Conservation (phyloP, 23 red algal species). For the Agarophyton chilense region DNA sequence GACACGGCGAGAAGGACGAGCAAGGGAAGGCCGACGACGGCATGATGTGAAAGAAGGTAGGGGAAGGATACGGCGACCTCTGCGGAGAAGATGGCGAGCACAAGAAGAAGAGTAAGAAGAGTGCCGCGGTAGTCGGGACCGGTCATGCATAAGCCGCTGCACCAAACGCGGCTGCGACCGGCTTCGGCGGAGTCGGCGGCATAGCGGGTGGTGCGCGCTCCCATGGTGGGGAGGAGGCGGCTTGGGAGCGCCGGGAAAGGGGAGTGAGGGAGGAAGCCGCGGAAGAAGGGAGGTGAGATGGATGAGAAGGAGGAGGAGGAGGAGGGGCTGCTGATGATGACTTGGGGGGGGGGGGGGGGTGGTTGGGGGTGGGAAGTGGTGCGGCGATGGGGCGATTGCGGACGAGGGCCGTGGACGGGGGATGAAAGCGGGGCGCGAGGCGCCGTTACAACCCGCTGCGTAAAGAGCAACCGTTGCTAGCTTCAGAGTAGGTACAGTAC, state of each 20-base stretch:
- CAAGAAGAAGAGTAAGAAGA: slow-evolving; percentile 39
- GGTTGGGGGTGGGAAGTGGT: too few species aligned
- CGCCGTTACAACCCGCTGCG: slow-evolving; percentile 3
- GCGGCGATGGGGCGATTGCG: not conserved
- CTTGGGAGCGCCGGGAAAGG: not conserved
- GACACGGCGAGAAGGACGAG: slow-evolving; percentile 64
- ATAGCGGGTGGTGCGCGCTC: slow-evolving; percentile 62
- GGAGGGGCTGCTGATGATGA: not conserved
- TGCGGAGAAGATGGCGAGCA: slow-evolving; percentile 45
- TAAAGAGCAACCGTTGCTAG: not conserved
- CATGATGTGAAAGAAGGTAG: slow-evolving; percentile 45
- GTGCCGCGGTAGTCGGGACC: slow-evolving; percentile 70
- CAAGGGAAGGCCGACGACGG: slow-evolving; percentile 49
- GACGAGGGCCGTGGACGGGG: not conserved
- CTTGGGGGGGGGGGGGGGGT: not conserved
- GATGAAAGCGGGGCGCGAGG: not conserved
- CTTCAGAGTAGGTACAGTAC: not conserved
- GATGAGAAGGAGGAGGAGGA: not conserved
- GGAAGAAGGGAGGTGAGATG: not conserved
- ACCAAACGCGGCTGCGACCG: slow-evolving; percentile 67
- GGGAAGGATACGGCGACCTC: slow-evolving; percentile 74
- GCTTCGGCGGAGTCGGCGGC: slow-evolving; percentile 34
- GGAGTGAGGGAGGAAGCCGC: not conserved
- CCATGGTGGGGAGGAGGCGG: slow-evolving; percentile 47
- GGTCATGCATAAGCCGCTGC: slow-evolving; percentile 64